Percentiles rank a stretch among this genome's conserved stretches.
Evolutionary conservation across 805 yeast genomes (phyloP).

Genomic region (Candida orba): DNA sequence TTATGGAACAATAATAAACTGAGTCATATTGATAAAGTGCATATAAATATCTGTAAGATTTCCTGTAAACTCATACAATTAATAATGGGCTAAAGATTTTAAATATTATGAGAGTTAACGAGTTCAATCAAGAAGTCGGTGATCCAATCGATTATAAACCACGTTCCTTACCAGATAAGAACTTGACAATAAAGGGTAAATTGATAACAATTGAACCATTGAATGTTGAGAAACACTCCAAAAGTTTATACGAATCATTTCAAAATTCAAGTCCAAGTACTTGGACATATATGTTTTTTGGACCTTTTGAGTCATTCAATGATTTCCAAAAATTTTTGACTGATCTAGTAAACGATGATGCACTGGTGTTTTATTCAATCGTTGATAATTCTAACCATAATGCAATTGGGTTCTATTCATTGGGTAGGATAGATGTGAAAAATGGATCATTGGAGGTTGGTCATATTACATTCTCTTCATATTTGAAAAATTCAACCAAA

Average conservation of each 20-base stretch:
- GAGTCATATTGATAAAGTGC: too few relatives aligned
- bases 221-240: too few relatives aligned
- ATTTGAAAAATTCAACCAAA: not conserved
- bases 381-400: not conserved
- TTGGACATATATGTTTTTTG: constrained; percentile 3
- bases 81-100: too few relatives aligned
- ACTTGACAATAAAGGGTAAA: not conserved
- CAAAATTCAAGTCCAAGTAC: not conserved
- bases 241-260: not conserved
- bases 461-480: not conserved
- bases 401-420: constrained; percentile 1
- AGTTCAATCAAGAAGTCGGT: too few relatives aligned
- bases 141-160: too few relatives aligned
- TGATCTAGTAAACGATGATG: not conserved
- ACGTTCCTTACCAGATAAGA: too few relatives aligned
- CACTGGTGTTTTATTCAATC: not conserved
- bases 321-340: not conserved
- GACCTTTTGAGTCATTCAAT: not conserved
- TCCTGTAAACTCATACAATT: too few relatives aligned
- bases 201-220: too few relatives aligned
- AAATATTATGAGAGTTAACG: too few relatives aligned
- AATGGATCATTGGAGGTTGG: constrained; percentile 5
- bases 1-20: too few relatives aligned
- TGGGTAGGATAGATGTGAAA: not conserved
- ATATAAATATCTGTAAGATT: too few relatives aligned